Evolutionary conservation across 177 flowering plant genomes (phyloP).

Genomic region (Tripterygium wilfordii): DNA sequence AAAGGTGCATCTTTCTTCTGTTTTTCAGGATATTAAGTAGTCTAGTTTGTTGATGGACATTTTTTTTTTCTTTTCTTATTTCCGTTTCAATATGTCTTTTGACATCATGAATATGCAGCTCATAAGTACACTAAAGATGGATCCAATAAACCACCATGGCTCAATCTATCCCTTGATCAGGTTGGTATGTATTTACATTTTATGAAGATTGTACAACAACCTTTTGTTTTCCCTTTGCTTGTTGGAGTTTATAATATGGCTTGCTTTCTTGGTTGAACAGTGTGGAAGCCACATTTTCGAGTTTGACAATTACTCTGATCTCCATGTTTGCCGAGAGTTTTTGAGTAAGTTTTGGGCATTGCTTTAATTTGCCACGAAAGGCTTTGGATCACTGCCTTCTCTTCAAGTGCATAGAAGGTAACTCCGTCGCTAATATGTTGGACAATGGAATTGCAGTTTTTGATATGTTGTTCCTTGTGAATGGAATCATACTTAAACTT

Average conservation of each 20-base stretch:
- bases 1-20: slow-evolving; percentile 33
- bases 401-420: neutral
- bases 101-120: slow-evolving; percentile 24
- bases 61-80: neutral
- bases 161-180: slow-evolving; percentile 51
- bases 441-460: too few species aligned
- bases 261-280: slow-evolving; percentile 20
- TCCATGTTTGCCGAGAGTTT: slow-evolving; percentile 79
- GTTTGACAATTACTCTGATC: slow-evolving; percentile 70
- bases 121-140: slow-evolving; percentile 66
- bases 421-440: neutral
- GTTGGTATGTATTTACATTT: slow-evolving; percentile 12
- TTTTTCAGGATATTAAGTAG: neutral
- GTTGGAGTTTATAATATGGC: neutral
- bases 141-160: slow-evolving; percentile 52
- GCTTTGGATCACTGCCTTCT: neutral
- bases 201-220: neutral
- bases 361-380: neutral
- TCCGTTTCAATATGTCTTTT: neutral
- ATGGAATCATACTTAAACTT: too few species aligned
- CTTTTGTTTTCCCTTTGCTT: neutral
- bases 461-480: too few species aligned
- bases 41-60: neutral
- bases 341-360: slow-evolving; percentile 47
- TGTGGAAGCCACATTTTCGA: slow-evolving; percentile 74